These are phyloP conservation scores for Balakata baccata DNA, from an alignment of 345 rosid species.

Conservation along the genomic window DNA sequence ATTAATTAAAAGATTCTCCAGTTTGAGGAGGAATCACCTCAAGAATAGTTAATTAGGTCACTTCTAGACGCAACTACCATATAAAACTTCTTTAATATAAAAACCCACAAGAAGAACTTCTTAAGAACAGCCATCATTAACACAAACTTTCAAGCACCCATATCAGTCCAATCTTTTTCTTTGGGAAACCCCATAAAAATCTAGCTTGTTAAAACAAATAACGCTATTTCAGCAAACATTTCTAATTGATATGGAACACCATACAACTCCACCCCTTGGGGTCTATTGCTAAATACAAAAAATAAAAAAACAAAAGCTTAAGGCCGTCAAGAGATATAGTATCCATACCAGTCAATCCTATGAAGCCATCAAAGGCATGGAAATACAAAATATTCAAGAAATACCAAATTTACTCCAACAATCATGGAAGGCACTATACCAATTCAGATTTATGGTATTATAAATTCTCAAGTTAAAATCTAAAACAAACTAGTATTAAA, in stretches of 20 bases:
- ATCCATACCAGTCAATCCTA: too few relatives aligned
- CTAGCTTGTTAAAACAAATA: neutral
- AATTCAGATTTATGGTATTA: neutral
- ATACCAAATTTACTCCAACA: too few relatives aligned
- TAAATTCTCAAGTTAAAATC: neutral
- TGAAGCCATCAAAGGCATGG: too few relatives aligned
- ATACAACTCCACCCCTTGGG: neutral
- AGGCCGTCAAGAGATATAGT: neutral
- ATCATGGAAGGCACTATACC: neutral
- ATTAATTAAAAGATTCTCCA: too few relatives aligned
- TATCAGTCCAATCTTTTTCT: neutral
- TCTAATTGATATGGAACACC: neutral
- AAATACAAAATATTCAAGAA: too few relatives aligned
- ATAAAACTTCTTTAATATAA: neutral
- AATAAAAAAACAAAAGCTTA: neutral
- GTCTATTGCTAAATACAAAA: neutral
- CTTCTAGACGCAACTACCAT: neutral
- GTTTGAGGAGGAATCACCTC: too few relatives aligned
- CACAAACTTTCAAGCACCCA: neutral
- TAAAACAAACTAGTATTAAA: neutral
- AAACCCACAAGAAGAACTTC: neutral
- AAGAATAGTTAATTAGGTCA: too few relatives aligned
- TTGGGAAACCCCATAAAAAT: neutral
- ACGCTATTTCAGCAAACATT: neutral
- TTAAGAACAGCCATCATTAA: conserved; percentile 1